Base-by-base conservation (phyloP, 2,329 filamentous ascomycete genomes). In the Pseudogymnoascus sp. region DNA sequence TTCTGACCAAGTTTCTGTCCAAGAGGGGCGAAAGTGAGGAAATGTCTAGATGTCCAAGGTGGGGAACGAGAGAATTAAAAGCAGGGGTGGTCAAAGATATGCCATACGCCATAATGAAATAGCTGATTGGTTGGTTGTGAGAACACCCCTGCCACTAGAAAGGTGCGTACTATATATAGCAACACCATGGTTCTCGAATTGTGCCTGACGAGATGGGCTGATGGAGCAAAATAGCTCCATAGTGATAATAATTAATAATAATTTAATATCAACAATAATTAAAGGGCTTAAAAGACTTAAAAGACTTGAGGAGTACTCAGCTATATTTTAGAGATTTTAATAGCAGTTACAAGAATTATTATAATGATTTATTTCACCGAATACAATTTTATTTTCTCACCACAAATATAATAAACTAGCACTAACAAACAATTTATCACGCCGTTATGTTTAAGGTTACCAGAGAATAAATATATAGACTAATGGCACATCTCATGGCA, bases 31-130 rank as follows among this genome's bases (percentile, higher is more conserved):
- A 38, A 43, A 31, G 59, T 60, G 34, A 60, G 25, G 59, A 23
- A 43, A 43, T 43, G 16, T 56, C 49, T 14, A 56, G 49, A 56
- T 34, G 34, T 36, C 49, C 49, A 56, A 56, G 28, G 49, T 56
- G 49, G 49, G 49, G 49, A 56, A 56, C 49, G 49, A 36, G 49
- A 53, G 49, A 56, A 21, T 34, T 56, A 56, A 56, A 56, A 36
- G 49, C 28, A 56, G 28, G 49, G 49, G 16, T 56, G 25, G 49
- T 31, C 16, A 9, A 16, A n/a, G 23, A 56, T 34, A 56, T 34
- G 49, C 49, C 49, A 56, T 56, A 36, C 49, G 49, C 49, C 49
- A 56, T 56, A 14, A 31, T 34, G 7, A 34, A 56, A 14, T 18
- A 9, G 28, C 9, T 18, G 8, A 36, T 36, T 56, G 25, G 46